Conservation (phyloP, 2,329 filamentous ascomycete genomes). For the Sclerotinia nivalis region DNA sequence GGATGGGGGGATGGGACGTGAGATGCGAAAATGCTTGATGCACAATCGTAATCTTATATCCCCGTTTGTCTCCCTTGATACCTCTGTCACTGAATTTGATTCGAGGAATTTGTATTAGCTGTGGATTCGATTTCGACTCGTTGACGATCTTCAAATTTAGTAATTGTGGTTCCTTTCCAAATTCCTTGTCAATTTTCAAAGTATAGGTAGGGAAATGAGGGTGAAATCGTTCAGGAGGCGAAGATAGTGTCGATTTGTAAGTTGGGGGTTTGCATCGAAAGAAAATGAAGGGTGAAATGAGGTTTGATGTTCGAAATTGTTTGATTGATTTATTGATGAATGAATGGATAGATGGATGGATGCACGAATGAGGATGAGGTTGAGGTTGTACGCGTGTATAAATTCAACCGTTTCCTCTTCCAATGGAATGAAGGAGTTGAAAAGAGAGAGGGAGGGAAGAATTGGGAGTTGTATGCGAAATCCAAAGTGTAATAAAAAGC, state of each 20-base stretch:
- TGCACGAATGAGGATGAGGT: neutral
- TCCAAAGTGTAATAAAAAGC: neutral
- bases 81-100: conserved; percentile 9
- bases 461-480: neutral
- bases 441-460: neutral
- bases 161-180: conserved; percentile 10
- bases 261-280: neutral
- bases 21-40: conserved; percentile 18
- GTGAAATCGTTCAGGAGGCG: conserved; percentile 14
- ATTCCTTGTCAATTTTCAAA: conserved; percentile 4
- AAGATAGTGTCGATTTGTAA: neutral
- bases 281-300: neutral
- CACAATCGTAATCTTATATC: conserved; percentile 7
- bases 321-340: neutral
- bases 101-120: conserved; percentile 13
- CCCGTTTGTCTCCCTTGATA: conserved; percentile 19
- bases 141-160: conserved; percentile 19
- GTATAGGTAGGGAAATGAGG: neutral
- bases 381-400: neutral
- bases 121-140: conserved; percentile 16
- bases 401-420: too few relatives aligned
- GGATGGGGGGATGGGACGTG: neutral
- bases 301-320: neutral
- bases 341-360: neutral
- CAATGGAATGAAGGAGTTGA: neutral